Evolutionary conservation across 2,329 filamentous ascomycete species (phyloP), one percentile per base, ranked within the genome.

Genomic region (Penicillium sp.): DNA sequence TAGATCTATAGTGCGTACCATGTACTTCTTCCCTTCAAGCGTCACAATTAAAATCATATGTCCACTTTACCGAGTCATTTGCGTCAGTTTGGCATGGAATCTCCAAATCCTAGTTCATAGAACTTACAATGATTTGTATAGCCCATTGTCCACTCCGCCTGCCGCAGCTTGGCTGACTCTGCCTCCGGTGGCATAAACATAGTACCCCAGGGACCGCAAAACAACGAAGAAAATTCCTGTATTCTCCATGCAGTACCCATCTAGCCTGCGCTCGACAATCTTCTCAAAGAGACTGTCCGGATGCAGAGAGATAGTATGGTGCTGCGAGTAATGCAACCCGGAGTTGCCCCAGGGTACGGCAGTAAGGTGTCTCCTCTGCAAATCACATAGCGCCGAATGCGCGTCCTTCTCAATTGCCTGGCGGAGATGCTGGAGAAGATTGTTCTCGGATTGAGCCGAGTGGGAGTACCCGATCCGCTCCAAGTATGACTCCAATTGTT

Each of bases 1-100:
- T 38, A 41, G 19, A 40, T 7, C 2, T 16, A 10, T 4, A 19
- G 19, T 6, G 56, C 64, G 47, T 53, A 75, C 73, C 64, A 73
- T 68, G 49, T 75, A 77, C 27, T 76, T 76, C 36, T 74, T 74
- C 6, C 75, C 71, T 19, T 75, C 66, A 32, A 89, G 73, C 1
- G 77, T 81, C 39, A 87, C 78, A 48, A 88, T 82, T 61, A 84
- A 81, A 42, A 87, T 76, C 64, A 87, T 81, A 67, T 88, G 85
- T 13, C 78, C 74, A 51, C 69, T 72, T 36, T 13, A 23, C 10
- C 35, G 23, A 10, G 19, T 8, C n/a, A 30, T 40, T 23, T 7
- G 13, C 23, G 48, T 41, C 13, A 49, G 16, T 11, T n/a, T 10
- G 13, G 19, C 16, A 18, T 11, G 9, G 11, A 26, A 50, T 13